phyloP scores from a whole-genome alignment of 2,329 filamentous ascomycete species.

The Monilinia fructigena region DNA sequence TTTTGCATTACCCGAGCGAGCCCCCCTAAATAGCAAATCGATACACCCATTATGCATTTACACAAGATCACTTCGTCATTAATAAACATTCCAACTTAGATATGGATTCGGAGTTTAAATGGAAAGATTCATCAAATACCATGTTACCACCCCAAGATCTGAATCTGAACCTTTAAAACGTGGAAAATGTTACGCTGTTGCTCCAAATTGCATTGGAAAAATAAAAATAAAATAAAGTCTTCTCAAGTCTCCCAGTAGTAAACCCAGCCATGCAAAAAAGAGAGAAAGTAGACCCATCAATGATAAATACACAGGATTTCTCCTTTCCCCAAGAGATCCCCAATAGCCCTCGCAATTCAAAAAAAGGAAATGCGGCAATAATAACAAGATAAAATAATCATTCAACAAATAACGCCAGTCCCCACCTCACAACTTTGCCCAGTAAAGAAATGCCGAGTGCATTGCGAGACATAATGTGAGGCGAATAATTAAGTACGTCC shows the following conservation, averaged over 20 bases:
- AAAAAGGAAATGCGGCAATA: slow-evolving; percentile 5
- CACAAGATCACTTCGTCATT: not conserved
- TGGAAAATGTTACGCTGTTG: not conserved
- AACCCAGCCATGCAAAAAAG: not conserved
- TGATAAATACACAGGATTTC: slow-evolving; percentile 19
- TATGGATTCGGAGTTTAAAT: not conserved
- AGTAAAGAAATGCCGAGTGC: not conserved
- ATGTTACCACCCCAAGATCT: not conserved
- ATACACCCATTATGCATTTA: not conserved
- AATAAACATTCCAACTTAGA: not conserved
- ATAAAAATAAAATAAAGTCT: not conserved
- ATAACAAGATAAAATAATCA: slow-evolving; percentile 17
- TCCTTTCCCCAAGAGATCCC: slow-evolving; percentile 5
- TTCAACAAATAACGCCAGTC: slow-evolving; percentile 13
- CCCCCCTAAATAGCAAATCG: not conserved
- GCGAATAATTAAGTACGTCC: slow-evolving; percentile 18
- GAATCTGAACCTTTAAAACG: not conserved
- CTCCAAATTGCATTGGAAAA: not conserved
- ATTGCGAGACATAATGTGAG: slow-evolving; percentile 9
- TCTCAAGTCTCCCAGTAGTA: slow-evolving; percentile 4
- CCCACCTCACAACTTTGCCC: slow-evolving; percentile 11
- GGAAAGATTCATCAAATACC: not conserved
- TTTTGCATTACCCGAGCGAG: too few species aligned
- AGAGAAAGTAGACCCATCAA: slow-evolving; percentile 4
- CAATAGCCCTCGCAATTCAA: not conserved